Evolutionary conservation across 129 eudicot species (phyloP), one percentile per base, ranked within the genome.

Genomic region (Centaurea solstitialis): DNA sequence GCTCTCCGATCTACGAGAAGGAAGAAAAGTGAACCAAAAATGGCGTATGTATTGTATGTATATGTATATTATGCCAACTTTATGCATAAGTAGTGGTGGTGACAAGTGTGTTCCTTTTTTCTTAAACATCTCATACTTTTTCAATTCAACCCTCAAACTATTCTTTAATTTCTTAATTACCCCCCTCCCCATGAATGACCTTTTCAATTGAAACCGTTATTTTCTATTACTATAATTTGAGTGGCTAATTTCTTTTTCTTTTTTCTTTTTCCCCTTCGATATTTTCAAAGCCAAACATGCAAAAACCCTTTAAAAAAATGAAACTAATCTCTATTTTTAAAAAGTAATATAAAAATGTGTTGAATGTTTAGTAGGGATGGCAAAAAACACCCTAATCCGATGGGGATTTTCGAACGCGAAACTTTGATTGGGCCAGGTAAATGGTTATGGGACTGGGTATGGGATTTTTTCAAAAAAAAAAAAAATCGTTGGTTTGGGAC

Each of bases 41-140:
- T 82, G 81, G 41, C 74, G 85, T 35, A 75, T 69, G 85, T 82
- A 82, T 67, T 26, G 85, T 35, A 75, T 69, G 85, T 76, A 82
- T 67, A 64, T 45, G 12, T 53, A 18, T 33, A 33, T 33, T 33
- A 33, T 33, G 85, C 59, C 78, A 82, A 82, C 86, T 82, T 82
- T 77, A 82, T 75, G 79, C 76, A 72, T 67, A 68, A 81, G 81
- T 70, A 81, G 81, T 70, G 70, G 78, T 30, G 45, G 22, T 82
- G 86, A 77, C 78, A 70, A 68, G 78, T 82, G 78, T 82, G 74
- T 70, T 64, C 57, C 67, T 71, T 41, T 57, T 70, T 18, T 65
- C n/a, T 66, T 65, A 77, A 77, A 65, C 80, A 77, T 77, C 65
- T 38, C 22, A 9, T 4, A 50, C 23, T 5, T 70, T 70, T 40